Evolutionary conservation across 352 stramenopile species (phyloP), one percentile per base, ranked within the genome.

Genomic region (Pythium biforme): DNA sequence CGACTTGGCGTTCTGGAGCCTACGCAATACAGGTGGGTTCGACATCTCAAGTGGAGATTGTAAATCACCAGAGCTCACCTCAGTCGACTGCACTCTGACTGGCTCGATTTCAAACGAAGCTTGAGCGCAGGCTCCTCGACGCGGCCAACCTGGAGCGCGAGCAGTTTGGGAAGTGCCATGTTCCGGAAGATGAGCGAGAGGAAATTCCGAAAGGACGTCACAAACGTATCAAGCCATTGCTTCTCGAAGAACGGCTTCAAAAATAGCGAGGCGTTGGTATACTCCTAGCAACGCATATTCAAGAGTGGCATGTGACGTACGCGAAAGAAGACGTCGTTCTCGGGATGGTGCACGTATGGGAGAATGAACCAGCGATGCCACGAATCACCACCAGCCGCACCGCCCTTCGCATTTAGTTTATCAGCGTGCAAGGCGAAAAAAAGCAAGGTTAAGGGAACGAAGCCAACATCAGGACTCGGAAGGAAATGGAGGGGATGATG

Each of bases 301-400:
- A 29, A 19, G 11, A 43, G 11, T n/a, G n/a, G n/a, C n/a, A n/a
- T n/a, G 22, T 1, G 25, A 75, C 74, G 39, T 53, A 80, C 69
- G 31, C 82, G 76, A 43, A 94, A 94, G 59, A 89, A 91, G 12
- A 81, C 41, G 48, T 94, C 85, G 5, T 33, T 77, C 63, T 92
- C 85, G 4, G 85, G 81, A n/a, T 79, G 70, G 20, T 88, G 76
- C 22, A 92, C 81, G 68, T 88, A 94, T 10, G 85, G 85, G 47
- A 92, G 64, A 33, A 91, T 88, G 69, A 94, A 94, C 85, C 85
- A 94, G 17, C 81, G 81, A 68, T 74, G 75, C 85, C 85, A 94
- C 39, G 79, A 83, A 40, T 90, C 79, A 2, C 57, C 37, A 5
- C 55, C 59, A 23, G 23, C 23, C 65, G 29, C 69, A 55, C 20